A percentile compares a stretch with the other conserved stretches of the same genome.
These are phyloP conservation scores for Orbilia brochopaga DNA, from an alignment of 2,329 filamentous ascomycete species.

Conservation along the genomic window DNA sequence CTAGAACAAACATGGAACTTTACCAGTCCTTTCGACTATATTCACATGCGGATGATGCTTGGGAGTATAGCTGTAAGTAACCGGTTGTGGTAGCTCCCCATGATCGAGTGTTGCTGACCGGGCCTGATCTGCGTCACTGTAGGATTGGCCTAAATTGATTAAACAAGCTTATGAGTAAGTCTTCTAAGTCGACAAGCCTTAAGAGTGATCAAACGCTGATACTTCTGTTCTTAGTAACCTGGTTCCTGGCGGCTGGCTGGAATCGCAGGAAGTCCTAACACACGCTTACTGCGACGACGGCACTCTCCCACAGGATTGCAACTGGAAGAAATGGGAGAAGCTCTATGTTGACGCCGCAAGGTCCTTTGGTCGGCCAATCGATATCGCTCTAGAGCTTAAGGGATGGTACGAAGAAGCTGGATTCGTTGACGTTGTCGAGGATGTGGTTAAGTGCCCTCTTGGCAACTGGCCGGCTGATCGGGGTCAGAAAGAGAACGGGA, in stretches of 20 bases:
- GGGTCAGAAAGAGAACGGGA: conserved; percentile 63
- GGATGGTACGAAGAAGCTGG: conserved; percentile 63
- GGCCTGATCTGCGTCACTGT: not conserved
- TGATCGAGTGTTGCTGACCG: not conserved
- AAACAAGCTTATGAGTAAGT: conserved; percentile 47
- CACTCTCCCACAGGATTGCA: conserved; percentile 55
- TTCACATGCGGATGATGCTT: conserved; percentile 49
- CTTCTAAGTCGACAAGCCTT: not conserved
- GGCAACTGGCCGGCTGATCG: conserved; percentile 64
- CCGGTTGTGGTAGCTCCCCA: not conserved
- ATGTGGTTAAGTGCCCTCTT: conserved; percentile 62
- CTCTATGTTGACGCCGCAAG: conserved; percentile 56
- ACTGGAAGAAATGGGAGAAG: conserved; percentile 52
- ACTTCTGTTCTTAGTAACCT: conserved; percentile 53
- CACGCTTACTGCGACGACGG: conserved; percentile 60
- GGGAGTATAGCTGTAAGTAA: conserved; percentile 44
- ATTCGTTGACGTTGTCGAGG: conserved; percentile 63
- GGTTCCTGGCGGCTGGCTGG: conserved; percentile 61
- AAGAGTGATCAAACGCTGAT: not conserved
- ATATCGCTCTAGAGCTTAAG: conserved; percentile 58
- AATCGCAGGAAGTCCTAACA: conserved; percentile 60
- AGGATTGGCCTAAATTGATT: conserved; percentile 45
- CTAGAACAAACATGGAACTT: conserved; percentile 44
- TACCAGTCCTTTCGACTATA: conserved; percentile 35
- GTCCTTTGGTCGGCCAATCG: conserved; percentile 57